Percentiles rank a stretch among this genome's conserved stretches.
Evolutionary conservation across 2,329 filamentous ascomycete genomes (phyloP).

Genomic region (Calycina herbarum): DNA sequence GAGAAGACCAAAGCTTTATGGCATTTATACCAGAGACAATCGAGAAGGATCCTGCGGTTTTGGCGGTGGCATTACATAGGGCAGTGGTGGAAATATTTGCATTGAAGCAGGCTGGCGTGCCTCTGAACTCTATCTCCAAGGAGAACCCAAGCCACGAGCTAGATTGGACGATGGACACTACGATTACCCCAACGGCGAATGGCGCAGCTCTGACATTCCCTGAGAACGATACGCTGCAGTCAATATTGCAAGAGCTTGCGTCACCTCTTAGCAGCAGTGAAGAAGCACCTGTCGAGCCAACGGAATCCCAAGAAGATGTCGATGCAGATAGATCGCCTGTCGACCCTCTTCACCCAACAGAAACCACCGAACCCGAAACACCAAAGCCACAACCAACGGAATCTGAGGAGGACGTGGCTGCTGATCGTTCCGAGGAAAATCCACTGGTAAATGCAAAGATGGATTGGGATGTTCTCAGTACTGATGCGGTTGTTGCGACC

Average conservation of each 20-base stretch:
- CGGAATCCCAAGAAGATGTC: constrained; percentile 34
- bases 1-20: constrained; percentile 44
- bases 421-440: constrained; percentile 29
- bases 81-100: constrained; percentile 57
- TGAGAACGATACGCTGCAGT: constrained; percentile 17
- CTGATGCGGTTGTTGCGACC: constrained; percentile 38
- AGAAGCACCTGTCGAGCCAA: constrained; percentile 22
- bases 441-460: constrained; percentile 21
- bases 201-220: constrained; percentile 30
- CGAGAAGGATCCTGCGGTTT: constrained; percentile 38
- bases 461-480: constrained; percentile 26
- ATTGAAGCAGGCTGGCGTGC: constrained; percentile 45
- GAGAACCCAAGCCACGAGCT: constrained; percentile 19
- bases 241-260: constrained; percentile 22
- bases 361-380: constrained; percentile 23
- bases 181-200: constrained; percentile 28
- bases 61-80: constrained; percentile 50
- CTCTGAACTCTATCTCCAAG: constrained; percentile 26
- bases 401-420: constrained; percentile 34
- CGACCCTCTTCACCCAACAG: constrained; percentile 28
- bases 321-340: constrained; percentile 30
- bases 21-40: constrained; percentile 43
- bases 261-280: constrained; percentile 25
- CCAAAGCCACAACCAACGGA: constrained; percentile 28
- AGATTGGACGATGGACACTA: constrained; percentile 30